Evolutionary conservation across 2,329 filamentous ascomycete species (phyloP), one percentile per base, ranked within the genome.

Genomic region (Talaromyces sp.): DNA sequence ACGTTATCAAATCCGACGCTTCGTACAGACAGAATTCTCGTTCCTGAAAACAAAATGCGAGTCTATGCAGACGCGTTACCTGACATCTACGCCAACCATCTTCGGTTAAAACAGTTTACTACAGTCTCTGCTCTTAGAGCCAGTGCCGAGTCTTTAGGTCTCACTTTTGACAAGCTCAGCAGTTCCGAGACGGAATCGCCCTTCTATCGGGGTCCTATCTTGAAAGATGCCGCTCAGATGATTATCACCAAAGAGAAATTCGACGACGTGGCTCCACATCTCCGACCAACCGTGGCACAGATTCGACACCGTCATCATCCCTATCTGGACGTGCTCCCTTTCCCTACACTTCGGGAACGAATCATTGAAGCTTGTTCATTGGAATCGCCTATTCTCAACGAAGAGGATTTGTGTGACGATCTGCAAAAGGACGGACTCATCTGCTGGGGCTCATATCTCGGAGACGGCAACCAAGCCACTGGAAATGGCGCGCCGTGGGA

Each of bases 401-500:
- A 54, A 32, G 51, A 54, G 35, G 50, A 59, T 26, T 32, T 59
- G 12, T 59, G 57, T 46, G 51, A 59, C 6, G 57, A 59, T 27
- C 53, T 59, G 6, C 2, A 31, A 21, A 59, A 43, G 19, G 50
- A n/a, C 26, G 57, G 57, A 21, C 50, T 59, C n/a, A 55, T 59
- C 35, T 59, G 57, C 50, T 59, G 57, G 57, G 57, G 57, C 3
- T 59, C 48, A 24, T 46, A 53, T 21, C 27, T 46, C 19, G 32
- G 50, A 43, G 51, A 54, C 19, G 35, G 32, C 11, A 43, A 59
- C 32, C 11, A 21, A 26, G 50, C 57, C 8, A 54, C 50, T 32
- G 75, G 76, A 66, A 65, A 72, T 11, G 69, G 70, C 12, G 70
- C 76, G n/a, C 71, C 76, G 0, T 78, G 76, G 76, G 75, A 76